A percentile compares a stretch with the other conserved stretches of the same genome.
Conservation (phyloP, 2,329 filamentous ascomycete species). For the Colletotrichum sp. region DNA sequence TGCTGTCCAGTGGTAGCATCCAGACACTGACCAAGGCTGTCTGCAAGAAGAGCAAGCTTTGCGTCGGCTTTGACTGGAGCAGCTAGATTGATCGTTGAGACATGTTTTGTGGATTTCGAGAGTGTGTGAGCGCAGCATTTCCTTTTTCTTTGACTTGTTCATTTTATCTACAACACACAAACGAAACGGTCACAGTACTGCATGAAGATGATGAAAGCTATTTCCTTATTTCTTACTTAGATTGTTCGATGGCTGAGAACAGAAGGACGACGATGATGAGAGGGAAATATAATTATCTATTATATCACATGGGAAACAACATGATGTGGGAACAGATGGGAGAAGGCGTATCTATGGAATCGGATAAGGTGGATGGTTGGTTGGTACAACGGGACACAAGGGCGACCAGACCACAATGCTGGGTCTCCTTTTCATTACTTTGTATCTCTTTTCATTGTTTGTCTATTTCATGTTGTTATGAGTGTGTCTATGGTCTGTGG, state of each 20-base stretch:
- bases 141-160: not conserved
- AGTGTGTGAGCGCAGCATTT: not conserved
- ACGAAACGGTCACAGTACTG: not conserved
- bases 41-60: slow-evolving; percentile 50
- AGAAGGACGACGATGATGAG: not conserved
- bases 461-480: not conserved
- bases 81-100: not conserved
- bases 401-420: slow-evolving; percentile 20
- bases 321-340: not conserved
- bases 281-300: not conserved
- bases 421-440: slow-evolving; percentile 1
- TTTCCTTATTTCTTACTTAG: not conserved
- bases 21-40: slow-evolving; percentile 52
- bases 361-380: not conserved
- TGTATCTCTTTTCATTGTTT: not conserved
- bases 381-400: slow-evolving; percentile 15
- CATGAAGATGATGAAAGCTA: not conserved
- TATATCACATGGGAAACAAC: not conserved
- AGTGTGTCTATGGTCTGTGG: not conserved
- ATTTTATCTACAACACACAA: not conserved
- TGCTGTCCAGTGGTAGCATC: slow-evolving; percentile 57
- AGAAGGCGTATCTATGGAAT: not conserved
- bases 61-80: slow-evolving; percentile 21
- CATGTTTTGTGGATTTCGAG: not conserved
- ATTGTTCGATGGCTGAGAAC: not conserved